Evolutionary conservation across 2,329 filamentous ascomycete species (phyloP), one percentile per base, ranked within the genome.

Genomic region (Tolypocladium tropicale): DNA sequence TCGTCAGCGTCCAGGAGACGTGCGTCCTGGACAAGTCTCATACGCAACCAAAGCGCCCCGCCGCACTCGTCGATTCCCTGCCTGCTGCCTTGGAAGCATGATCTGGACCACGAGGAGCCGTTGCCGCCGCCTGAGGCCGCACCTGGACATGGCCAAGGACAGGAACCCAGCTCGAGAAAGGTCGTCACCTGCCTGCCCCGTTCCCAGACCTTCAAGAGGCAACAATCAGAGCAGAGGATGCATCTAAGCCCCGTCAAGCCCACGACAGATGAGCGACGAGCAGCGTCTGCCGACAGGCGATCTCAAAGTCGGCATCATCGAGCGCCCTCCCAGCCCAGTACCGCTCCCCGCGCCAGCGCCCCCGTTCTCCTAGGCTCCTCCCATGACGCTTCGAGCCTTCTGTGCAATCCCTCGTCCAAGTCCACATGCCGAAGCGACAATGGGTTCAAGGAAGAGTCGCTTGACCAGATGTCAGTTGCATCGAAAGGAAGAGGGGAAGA

Each of bases 161-260:
- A 49, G 11, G 46, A 18, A n/a, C n/a, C n/a, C n/a, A n/a, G n/a
- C 28, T 33, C 46, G 46, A 72, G 82, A 62, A 84, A 79, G 65
- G 89, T 90, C n/a, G 83, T 92, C 18, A 87, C 90, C 21, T 86
- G 87, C 18, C 74, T 96, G 39, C 89, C 90, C 41, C 82, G 90
- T 52, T 77, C 85, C 5, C 83, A 86, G 63, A 95, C 90, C 0
- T 91, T 95, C 72, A 88, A 85, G 70, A 83, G 91, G 64, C 90
- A 93, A 69, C 82, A 88, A 67, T 93, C 90, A 32, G 92, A 96
- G 71, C 80, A 82, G 60, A 81, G 90, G 62, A 83, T 88, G 63
- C 86, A 84, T 64, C 77, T 95, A 55, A 77, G 86, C 57, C 84
- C 88, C 49, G 77, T 84, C 46, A 76, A 85, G 52, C 79, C 82